Conservation (phyloP, 495 filamentous ascomycete species). For the Chaetomium tenue region DNA sequence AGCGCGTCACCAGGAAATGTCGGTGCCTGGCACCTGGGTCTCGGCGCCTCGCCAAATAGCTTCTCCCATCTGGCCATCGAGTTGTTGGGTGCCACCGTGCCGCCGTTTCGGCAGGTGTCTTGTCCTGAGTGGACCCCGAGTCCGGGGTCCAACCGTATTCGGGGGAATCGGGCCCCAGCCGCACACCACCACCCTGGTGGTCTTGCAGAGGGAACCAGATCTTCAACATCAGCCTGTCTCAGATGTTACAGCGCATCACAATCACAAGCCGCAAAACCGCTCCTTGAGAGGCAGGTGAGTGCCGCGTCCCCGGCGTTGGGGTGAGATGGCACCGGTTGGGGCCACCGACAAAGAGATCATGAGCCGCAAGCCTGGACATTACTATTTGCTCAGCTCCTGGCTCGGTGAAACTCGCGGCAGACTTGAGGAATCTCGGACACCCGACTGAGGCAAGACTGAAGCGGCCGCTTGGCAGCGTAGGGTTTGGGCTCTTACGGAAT, state of each 20-base stretch:
- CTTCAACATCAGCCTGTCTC: not conserved
- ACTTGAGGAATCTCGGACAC: too few relatives aligned
- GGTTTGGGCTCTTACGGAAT: not conserved
- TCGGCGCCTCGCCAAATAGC: not conserved
- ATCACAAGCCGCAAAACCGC: not conserved
- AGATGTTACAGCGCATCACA: slow-evolving; percentile 2
- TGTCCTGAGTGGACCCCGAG: not conserved
- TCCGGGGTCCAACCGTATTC: not conserved
- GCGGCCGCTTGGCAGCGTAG: too few relatives aligned
- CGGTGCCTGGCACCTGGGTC: slow-evolving; percentile 13
- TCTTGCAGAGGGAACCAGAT: not conserved
- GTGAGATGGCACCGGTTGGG: not conserved
- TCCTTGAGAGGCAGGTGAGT: slow-evolving; percentile 5
- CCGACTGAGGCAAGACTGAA: too few relatives aligned
- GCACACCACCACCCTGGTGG: not conserved
- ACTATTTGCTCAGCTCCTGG: too few relatives aligned
- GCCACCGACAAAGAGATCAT: not conserved
- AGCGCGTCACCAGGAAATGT: slow-evolving; percentile 11
- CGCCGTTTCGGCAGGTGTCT: slow-evolving; percentile 9
- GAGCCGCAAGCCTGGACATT: too few relatives aligned
- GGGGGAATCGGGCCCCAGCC: not conserved
- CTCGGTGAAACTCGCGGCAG: too few relatives aligned
- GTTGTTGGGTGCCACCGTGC: not conserved
- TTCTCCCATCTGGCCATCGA: not conserved
- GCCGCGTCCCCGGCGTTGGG: not conserved